Base-by-base conservation (phyloP, 176 grass and related monocot species). In the Carex scoparia region DNA sequence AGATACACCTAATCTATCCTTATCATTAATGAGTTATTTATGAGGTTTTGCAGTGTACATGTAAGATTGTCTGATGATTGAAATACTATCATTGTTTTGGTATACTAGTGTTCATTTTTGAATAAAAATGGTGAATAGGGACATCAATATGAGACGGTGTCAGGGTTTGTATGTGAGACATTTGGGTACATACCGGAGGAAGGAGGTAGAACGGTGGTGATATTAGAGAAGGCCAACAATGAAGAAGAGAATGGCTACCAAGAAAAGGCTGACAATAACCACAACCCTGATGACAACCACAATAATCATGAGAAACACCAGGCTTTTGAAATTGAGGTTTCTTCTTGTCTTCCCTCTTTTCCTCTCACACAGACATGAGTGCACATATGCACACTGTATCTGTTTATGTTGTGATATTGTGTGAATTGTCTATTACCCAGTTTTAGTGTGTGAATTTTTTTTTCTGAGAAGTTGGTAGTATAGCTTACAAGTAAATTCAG, bases 181-280 rank as follows among this genome's bases (percentile, higher is more conserved):
- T 98, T 98, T 90, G 95, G 95, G 77, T 98, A 94, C 84, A 94
- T 98, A 80, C 92, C 95, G 70, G 87, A 93, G 90, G 87, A 94
- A 86, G 92, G 92, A 81, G 89, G 53, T 1, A 98, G 90, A 85
- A 93, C 93, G 65, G 78, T 90, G 64, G 89, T 98, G 57, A 89
- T 98, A 87, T 85, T 98, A 51, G 92, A 93, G 64, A 98, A 94
- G 86, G 82, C 87, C 56, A 90, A 87, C 54, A 81, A 84, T 61
- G 87, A 93, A 86, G 92, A 91, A 68, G 86, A 90, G 44, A 89
- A 19, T 88, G 90, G 90, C 57, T 85, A 91, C 48, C 53, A 86
- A 60, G 92, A 98, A 31, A 85, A 90, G 79, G 85, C 59, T 49
- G 81, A 67, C 44, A 65, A 69, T 53, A 83, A 69, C 15, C 61